phyloP scores from a whole-genome alignment of 1,139 yeast genomes.

The Blastobotrys malaysiensis region DNA sequence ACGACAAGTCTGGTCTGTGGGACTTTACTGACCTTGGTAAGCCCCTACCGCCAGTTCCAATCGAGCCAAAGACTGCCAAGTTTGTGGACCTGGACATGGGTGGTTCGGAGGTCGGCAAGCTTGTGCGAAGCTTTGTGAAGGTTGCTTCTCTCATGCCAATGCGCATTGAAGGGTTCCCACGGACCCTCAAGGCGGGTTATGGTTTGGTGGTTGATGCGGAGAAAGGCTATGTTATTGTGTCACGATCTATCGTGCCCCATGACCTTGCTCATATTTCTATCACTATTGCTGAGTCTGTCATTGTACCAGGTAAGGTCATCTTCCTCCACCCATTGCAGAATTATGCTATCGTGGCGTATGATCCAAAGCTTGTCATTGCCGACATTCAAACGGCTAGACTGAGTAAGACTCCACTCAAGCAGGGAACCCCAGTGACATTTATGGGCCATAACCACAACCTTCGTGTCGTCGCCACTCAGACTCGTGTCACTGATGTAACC shows the following conservation, averaged over 20 bases:
- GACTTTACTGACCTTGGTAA: conserved; percentile 55
- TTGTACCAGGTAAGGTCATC: conserved; percentile 73
- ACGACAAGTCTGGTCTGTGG: conserved; percentile 84
- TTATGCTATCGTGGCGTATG: conserved; percentile 78
- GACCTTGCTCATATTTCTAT: conserved; percentile 75
- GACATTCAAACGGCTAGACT: conserved; percentile 61
- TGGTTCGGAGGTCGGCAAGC: conserved; percentile 45
- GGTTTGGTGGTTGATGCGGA: conserved; percentile 79
- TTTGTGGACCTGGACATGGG: conserved; percentile 66
- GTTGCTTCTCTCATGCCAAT: conserved; percentile 62
- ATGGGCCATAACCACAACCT: conserved; percentile 73
- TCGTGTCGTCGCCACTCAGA: conserved; percentile 69
- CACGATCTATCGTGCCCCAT: conserved; percentile 77
- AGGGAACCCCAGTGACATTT: conserved; percentile 72
- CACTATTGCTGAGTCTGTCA: conserved; percentile 80
- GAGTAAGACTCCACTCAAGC: conserved; percentile 51
- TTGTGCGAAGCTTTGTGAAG: conserved; percentile 59
- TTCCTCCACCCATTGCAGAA: conserved; percentile 87
- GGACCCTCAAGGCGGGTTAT: conserved; percentile 55
- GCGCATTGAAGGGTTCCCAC: conserved; percentile 68
- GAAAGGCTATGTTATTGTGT: conserved; percentile 73
- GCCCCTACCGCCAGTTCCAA: conserved; percentile 36
- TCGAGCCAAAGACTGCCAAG: conserved; percentile 58
- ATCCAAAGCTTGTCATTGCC: conserved; percentile 63
- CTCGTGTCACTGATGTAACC: conserved; percentile 69